These are phyloP conservation scores for Xylaria digitata DNA, from an alignment of 2,329 filamentous ascomycete genomes.

Conservation along the genomic window DNA sequence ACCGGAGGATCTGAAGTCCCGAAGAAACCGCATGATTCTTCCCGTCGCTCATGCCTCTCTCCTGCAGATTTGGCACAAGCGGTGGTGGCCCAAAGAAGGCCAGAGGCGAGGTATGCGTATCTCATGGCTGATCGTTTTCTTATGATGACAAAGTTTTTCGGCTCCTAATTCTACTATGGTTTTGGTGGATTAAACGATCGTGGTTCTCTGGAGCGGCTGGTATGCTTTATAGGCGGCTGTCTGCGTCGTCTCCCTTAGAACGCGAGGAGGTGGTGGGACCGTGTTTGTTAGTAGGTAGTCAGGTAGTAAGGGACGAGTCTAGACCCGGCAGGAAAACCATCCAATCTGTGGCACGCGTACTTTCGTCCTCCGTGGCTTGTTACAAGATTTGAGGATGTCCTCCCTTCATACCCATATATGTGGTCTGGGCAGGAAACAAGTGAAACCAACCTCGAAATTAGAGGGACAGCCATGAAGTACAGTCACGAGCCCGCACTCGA, in stretches of 20 bases:
- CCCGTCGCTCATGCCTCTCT: not conserved
- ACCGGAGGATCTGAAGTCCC: no score
- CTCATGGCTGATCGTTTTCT: slow-evolving; percentile 13
- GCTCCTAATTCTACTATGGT: not conserved
- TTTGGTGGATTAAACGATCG: not conserved
- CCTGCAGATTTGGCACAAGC: slow-evolving; percentile 25
- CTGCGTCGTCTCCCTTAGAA: not conserved
- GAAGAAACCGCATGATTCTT: not conserved
- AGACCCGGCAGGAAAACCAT: not conserved
- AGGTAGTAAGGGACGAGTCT: no score
- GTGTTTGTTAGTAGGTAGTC: not conserved
- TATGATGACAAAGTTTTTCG: not conserved
- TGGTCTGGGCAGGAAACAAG: slow-evolving; percentile 1
- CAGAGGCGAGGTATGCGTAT: slow-evolving; percentile 5
- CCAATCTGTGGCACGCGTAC: not conserved
- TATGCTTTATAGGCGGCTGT: slow-evolving; percentile 24
- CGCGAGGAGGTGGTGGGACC: not conserved
- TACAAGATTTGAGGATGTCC: slow-evolving; percentile 5
- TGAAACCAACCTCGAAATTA: slow-evolving; percentile 9
- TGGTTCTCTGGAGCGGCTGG: not conserved
- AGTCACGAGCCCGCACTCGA: not conserved
- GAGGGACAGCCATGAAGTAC: not conserved
- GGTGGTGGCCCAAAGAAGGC: slow-evolving; percentile 13
- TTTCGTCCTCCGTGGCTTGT: not conserved
- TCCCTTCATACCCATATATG: slow-evolving; percentile 9